Percentiles rank a stretch among this genome's conserved stretches.
Evolutionary conservation across 2,329 filamentous ascomycete genomes (phyloP).

Genomic region (Zelopaecilomyces penicillatus): DNA sequence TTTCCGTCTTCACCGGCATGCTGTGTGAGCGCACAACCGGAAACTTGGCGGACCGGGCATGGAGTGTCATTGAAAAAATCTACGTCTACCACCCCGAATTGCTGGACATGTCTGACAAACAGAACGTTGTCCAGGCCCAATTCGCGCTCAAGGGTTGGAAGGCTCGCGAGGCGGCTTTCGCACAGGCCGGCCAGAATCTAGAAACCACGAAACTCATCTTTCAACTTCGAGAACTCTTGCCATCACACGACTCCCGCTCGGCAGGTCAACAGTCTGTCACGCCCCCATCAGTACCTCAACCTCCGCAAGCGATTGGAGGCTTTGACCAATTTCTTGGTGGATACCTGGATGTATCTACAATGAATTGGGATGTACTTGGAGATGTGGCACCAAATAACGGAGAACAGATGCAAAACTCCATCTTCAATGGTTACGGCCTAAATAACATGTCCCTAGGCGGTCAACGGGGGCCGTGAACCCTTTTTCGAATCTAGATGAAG

Average conservation of each 20-base stretch:
- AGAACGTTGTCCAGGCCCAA: constrained; percentile 35
- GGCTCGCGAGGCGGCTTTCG: constrained; percentile 35
- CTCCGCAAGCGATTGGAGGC: constrained; percentile 15
- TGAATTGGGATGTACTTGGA: constrained; percentile 41
- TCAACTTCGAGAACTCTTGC: constrained; percentile 35
- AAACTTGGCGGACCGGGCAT: constrained; percentile 44
- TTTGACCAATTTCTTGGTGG: constrained; percentile 37
- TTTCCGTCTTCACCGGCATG: constrained; percentile 47
- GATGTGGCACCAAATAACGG: constrained; percentile 18
- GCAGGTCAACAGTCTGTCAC: constrained; percentile 21
- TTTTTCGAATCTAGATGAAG: no score
- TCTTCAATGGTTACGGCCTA: constrained; percentile 22
- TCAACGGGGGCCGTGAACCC: no score
- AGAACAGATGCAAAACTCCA: constrained; percentile 20
- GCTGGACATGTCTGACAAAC: constrained; percentile 38
- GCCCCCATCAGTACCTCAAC: constrained; percentile 19
- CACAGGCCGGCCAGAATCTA: constrained; percentile 27
- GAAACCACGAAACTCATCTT: constrained; percentile 38
- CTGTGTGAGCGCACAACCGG: constrained; percentile 42
- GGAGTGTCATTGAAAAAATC: constrained; percentile 37
- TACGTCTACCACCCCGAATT: constrained; percentile 44
- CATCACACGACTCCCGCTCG: constrained; percentile 28
- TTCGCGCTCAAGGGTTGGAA: constrained; percentile 46
- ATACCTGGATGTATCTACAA: constrained; percentile 33
- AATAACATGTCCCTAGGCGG: constrained; percentile 5